Percentiles rank a stretch among this genome's conserved stretches.
phyloP scores from a whole-genome alignment of 768 basidiomycete genomes.

The Goffeauzyma gilvescens region DNA sequence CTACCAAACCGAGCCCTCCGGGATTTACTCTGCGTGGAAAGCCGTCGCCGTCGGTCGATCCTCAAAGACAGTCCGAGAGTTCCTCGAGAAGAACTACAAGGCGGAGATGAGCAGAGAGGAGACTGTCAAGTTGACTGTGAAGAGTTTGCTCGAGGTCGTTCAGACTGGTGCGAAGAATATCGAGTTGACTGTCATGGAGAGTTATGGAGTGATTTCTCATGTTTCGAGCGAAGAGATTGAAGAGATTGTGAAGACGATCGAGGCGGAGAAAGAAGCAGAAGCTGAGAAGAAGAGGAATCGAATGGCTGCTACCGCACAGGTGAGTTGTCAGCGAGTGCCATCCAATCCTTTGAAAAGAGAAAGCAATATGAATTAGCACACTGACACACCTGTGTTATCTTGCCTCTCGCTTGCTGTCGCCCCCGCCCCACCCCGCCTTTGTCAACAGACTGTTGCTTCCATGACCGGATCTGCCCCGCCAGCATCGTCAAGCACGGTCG shows the following conservation, averaged over 20 bases:
- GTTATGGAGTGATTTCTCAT: constrained; percentile 79
- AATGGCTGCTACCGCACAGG: constrained; percentile 63
- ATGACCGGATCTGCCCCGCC: no score
- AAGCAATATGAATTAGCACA: no score
- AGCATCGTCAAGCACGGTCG: no score
- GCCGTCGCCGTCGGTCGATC: constrained; percentile 96
- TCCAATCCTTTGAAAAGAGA: no score
- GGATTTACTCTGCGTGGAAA: constrained; percentile 98
- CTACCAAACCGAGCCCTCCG: constrained; percentile 93
- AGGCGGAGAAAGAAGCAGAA: constrained; percentile 93
- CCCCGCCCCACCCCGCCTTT: no score
- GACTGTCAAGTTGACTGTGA: constrained; percentile 82
- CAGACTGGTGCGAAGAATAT: constrained; percentile 99
- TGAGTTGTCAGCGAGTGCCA: no score
- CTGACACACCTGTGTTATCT: no score
- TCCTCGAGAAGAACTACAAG: constrained; percentile 92
- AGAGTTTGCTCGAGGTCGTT: constrained; percentile 88
- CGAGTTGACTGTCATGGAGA: constrained; percentile 93
- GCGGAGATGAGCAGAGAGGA: constrained; percentile 76
- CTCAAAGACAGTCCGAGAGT: constrained; percentile 94
- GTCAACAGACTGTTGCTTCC: no score
- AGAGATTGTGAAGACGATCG: constrained; percentile 75
- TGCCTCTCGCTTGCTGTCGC: no score
- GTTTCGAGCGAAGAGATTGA: constrained; percentile 72
- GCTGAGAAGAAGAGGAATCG: constrained; percentile 83